Percentiles rank a stretch among this genome's conserved stretches.
phyloP scores from a whole-genome alignment of 306 rosid species.

The Lotus japonicus region DNA sequence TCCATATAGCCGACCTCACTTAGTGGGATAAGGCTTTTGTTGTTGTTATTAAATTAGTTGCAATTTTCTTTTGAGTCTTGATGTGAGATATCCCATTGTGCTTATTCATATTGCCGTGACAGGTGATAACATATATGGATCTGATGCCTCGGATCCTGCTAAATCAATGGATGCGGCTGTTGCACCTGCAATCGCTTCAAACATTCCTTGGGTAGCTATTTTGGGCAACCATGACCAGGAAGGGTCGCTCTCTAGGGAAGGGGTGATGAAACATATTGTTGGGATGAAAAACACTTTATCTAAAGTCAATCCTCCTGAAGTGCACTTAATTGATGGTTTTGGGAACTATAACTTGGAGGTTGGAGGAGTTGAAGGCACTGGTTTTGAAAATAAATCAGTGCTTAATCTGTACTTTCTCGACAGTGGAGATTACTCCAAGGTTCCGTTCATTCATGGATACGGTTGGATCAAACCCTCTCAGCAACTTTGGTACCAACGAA shows the following conservation, averaged over 20 bases:
- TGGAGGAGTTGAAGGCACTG: conserved; percentile 56
- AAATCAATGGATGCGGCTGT: conserved; percentile 63
- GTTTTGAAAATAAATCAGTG: conserved; percentile 65
- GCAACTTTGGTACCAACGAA: conserved; percentile 64
- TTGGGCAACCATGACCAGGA: conserved; percentile 93
- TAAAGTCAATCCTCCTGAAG: conserved; percentile 52
- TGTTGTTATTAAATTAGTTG: too few species aligned
- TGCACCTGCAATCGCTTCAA: conserved; percentile 66
- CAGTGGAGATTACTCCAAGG: conserved; percentile 77
- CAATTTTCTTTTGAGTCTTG: neutral
- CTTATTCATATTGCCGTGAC: conserved; percentile 3
- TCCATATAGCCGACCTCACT: too few species aligned
- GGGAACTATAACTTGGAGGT: conserved; percentile 79
- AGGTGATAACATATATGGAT: conserved; percentile 71
- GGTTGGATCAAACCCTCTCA: conserved; percentile 90
- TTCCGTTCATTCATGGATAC: conserved; percentile 55
- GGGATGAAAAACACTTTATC: conserved; percentile 56
- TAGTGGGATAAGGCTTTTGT: too few species aligned
- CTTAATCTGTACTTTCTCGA: conserved; percentile 83
- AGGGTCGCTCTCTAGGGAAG: conserved; percentile 74
- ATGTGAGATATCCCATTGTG: neutral
- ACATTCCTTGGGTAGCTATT: conserved; percentile 75
- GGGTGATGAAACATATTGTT: conserved; percentile 68
- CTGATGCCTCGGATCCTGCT: conserved; percentile 51
- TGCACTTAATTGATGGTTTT: conserved; percentile 49